Conservation (phyloP, 768 basidiomycete species). For the Tylopilus intermedius region DNA sequence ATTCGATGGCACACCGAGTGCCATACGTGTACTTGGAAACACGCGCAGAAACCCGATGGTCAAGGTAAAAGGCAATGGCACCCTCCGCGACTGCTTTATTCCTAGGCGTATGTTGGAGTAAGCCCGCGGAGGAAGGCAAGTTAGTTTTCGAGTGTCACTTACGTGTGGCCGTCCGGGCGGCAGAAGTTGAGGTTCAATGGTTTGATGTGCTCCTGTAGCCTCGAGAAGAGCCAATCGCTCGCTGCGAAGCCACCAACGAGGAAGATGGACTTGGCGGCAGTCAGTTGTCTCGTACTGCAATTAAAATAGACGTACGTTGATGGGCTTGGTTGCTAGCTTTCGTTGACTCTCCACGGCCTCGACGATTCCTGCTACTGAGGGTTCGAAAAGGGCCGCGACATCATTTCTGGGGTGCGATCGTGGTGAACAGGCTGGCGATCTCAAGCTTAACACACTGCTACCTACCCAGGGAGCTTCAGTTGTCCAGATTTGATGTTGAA, state of each 20-base stretch:
- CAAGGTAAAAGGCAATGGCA: conserved; percentile 40
- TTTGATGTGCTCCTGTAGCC: conserved; percentile 29
- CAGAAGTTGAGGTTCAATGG: conserved; percentile 37
- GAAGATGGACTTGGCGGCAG: conserved; percentile 28
- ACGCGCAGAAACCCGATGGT: conserved; percentile 38
- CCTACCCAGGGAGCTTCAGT: conserved; percentile 38
- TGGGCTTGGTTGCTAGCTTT: conserved; percentile 15
- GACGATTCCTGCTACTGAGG: conserved; percentile 20
- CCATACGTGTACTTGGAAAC: conserved; percentile 40
- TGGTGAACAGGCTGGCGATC: neutral
- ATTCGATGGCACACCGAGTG: conserved; percentile 26
- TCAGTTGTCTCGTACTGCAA: neutral
- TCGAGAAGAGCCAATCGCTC: conserved; percentile 39
- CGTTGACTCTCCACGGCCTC: conserved; percentile 23
- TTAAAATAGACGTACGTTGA: conserved; percentile 18
- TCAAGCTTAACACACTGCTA: too few species aligned
- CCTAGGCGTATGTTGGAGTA: conserved; percentile 19
- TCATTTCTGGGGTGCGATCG: conserved; percentile 18
- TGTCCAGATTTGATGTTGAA: conserved; percentile 44
- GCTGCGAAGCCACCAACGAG: conserved; percentile 45
- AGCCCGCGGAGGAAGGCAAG: neutral
- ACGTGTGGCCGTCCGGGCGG: conserved; percentile 52
- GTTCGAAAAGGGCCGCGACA: conserved; percentile 30
- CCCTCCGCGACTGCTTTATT: conserved; percentile 46
- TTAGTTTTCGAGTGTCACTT: conserved; percentile 5